Evolutionary conservation across 371 early-diverging fungal species (phyloP), one percentile per base, ranked within the genome.

Genomic region (Mucor racemosus): DNA sequence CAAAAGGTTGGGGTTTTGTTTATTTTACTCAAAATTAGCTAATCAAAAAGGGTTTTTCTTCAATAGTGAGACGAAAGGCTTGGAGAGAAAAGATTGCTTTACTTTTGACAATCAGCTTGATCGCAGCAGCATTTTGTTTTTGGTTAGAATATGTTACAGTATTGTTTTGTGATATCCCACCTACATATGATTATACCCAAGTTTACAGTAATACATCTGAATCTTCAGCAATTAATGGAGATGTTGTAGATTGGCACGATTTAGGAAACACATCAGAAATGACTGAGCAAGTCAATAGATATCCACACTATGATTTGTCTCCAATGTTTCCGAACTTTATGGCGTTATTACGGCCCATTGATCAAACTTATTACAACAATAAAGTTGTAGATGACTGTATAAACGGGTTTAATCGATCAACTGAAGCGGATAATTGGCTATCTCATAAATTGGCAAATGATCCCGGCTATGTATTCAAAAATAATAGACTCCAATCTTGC

Each of bases 1-100:
- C 75, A 44, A 67, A 70, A 68, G 75, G 81, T 71, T 73, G 26
- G 26, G 3, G 3, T 13, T 31, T 55, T 33, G 55, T n/a, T 17
- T n/a, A 21, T 8, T 17, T 48, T 17, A 48, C 19, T 7, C 0
- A 9, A 48, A 8, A 6, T 1, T 19, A 19, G 48, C 48, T 21
- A 21, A 48, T 9, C 38, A 9, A 11, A 38, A 19, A 1, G 21
- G 7, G 10, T 0, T 48, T 58, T 31, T 9, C 38, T 9, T 26
- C 26, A 26, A 26, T 64, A 83, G 84, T 61, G 17, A 69, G 76
- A 59, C 77, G 79, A 44, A 66, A 73, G 46, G 79, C 76, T n/a
- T 83, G 79, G 79, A 73, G 80, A 65, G 84, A 84, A 69, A 84
- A 84, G 62, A 55, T 84, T 5, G 70, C 84, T 10, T 65, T 75